Evolutionary conservation across 2,329 filamentous ascomycete species (phyloP).

Genomic region (Clonostachys solani): DNA sequence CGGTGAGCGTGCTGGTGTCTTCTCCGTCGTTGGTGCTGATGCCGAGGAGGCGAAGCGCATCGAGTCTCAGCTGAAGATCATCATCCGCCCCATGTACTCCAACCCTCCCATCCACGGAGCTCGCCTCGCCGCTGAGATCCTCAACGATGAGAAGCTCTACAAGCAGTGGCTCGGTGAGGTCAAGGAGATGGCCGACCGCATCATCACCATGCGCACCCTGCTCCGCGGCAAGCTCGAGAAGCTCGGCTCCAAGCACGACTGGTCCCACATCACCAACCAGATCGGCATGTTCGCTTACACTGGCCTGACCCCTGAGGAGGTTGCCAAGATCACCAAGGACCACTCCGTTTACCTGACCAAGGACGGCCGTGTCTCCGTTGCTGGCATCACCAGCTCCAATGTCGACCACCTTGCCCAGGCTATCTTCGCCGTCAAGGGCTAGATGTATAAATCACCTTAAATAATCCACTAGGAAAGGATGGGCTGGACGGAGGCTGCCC

Average conservation of each 20-base stretch:
- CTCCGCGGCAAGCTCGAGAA: slow-evolving; percentile 94
- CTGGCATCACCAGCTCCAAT: slow-evolving; percentile 76
- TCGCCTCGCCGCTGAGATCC: slow-evolving; percentile 86
- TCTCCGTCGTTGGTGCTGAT: slow-evolving; percentile 84
- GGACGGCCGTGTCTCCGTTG: slow-evolving; percentile 82
- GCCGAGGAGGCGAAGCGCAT: slow-evolving; percentile 91
- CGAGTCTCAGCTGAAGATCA: slow-evolving; percentile 97
- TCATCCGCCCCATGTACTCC: slow-evolving; percentile 95
- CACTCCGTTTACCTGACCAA: slow-evolving; percentile 97
- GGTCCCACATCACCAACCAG: slow-evolving; percentile 97
- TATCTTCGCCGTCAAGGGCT: slow-evolving; percentile 80
- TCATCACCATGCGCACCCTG: slow-evolving; percentile 95
- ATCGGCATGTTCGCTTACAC: slow-evolving; percentile 99
- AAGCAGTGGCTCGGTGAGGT: slow-evolving; percentile 94
- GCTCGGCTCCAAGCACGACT: slow-evolving; percentile 94
- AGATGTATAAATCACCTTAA: slow-evolving; percentile 12
- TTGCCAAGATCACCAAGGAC: slow-evolving; percentile 88
- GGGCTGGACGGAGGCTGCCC: no score
- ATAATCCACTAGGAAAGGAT: no score
- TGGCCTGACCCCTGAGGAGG: slow-evolving; percentile 84
- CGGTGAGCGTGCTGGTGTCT: slow-evolving; percentile 95
- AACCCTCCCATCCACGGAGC: slow-evolving; percentile 97
- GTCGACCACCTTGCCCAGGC: slow-evolving; percentile 77
- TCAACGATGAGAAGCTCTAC: slow-evolving; percentile 81
- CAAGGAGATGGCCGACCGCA: slow-evolving; percentile 98